Evolutionary conservation across 2,329 filamentous ascomycete genomes (phyloP), one percentile per base, ranked within the genome.

Genomic region (Fusarium subglutinans): DNA sequence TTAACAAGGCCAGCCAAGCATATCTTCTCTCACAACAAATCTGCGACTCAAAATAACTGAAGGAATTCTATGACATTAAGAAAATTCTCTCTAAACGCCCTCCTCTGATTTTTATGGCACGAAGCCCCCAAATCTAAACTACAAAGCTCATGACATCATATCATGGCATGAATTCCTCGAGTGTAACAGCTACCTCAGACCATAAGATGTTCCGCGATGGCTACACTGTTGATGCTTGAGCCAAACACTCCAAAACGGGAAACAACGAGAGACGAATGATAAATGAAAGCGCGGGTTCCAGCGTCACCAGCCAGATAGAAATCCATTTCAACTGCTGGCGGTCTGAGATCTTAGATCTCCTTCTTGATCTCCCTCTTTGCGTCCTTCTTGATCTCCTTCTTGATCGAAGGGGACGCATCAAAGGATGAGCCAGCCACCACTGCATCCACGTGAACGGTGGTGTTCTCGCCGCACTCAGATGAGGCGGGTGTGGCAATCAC

Each of bases 371-470:
- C 79, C 66, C 79, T 80, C 71, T 81, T 81, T 24, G 43, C 79
- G 69, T 86, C 84, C 76, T 79, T 80, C 73, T 81, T 81, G 28
- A 44, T 79, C 69, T 86, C 84, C 76, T 82, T 81, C 76, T 87
- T 87, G 66, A 80, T 77, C 20, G 82, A 79, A 33, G 88, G 87
- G 48, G 88, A 89, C 33, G 85, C 86, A 72, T 86, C 66, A 53
- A 76, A 64, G 82, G 73, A 84, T 83, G 78, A 84, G 86, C 72
- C 83, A 61, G 83, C 84, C 62, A 83, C 81, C 58, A 83, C 84
- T 63, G 84, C 84, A 70, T 89, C 87, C 54, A 87, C 84, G 69
- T 86, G 85, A 75, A 90, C 85, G n/a, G 88, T 89, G 64, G 86
- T 84, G 68, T 85, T 86, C 77, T 90, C 88, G 72, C 88, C 87